Evolutionary conservation across 768 basidiomycete genomes (phyloP).

Genomic region (Kwoniella dejecticola): DNA sequence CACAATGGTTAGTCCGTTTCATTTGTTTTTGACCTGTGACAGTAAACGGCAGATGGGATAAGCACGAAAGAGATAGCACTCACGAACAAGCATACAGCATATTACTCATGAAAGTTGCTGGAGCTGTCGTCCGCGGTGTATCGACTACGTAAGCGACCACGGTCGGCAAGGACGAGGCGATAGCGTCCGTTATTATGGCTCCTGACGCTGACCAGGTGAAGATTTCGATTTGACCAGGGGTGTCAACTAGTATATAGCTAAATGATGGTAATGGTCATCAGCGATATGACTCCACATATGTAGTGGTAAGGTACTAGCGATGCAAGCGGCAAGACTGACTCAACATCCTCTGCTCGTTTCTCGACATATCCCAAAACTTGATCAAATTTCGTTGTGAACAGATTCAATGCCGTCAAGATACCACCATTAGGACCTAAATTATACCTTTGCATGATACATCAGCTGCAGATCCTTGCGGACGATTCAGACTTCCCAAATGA

Average conservation of each 20-base stretch:
- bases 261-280: neutral
- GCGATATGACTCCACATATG: too few species aligned
- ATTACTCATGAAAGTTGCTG: constrained; percentile 99
- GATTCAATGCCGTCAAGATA: constrained; percentile 91
- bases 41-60: neutral
- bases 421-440: constrained; percentile 98
- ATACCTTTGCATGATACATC: constrained; percentile 64
- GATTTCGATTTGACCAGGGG: constrained; percentile 98
- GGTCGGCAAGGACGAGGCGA: constrained; percentile 88
- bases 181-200: constrained; percentile 95
- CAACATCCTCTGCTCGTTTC: constrained; percentile 81
- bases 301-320: too few species aligned
- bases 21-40: too few species aligned
- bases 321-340: constrained; percentile 63
- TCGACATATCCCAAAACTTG: constrained; percentile 90
- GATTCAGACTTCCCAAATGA: neutral
- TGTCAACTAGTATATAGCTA: constrained; percentile 93
- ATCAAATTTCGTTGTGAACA: constrained; percentile 99
- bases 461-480: neutral
- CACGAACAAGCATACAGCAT: constrained; percentile 99
- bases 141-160: constrained; percentile 97
- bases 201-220: constrained; percentile 99
- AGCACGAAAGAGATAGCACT: constrained; percentile 35
- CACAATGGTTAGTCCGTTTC: too few species aligned
- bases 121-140: constrained; percentile 83